phyloP scores from a whole-genome alignment of 1,284 basidiomycete genomes.

The Apiotrichum porosum region DNA sequence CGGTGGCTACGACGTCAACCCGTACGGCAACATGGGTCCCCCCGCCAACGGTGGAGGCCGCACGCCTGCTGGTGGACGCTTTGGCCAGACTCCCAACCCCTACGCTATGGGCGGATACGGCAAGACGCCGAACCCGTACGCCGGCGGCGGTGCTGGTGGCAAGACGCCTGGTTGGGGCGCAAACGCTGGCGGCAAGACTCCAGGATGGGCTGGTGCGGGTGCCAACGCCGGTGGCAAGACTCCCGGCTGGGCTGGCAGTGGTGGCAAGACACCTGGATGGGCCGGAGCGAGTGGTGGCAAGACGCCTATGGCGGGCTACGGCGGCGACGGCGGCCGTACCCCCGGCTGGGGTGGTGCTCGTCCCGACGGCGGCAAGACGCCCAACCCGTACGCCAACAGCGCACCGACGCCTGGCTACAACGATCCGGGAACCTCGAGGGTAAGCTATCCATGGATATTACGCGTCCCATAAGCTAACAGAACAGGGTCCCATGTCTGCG shows the following conservation, averaged over 20 bases:
- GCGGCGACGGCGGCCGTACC: constrained; percentile 42
- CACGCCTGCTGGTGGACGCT: constrained; percentile 46
- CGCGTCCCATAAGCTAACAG: too few relatives aligned
- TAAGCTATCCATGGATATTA: too few relatives aligned
- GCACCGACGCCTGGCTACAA: constrained; percentile 35
- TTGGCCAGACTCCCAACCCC: constrained; percentile 65
- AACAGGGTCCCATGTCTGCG: constrained; percentile 36
- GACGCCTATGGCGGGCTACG: constrained; percentile 53
- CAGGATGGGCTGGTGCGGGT: constrained; percentile 57
- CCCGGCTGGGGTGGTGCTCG: constrained; percentile 38
- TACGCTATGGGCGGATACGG: constrained; percentile 54
- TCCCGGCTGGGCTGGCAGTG: constrained; percentile 15
- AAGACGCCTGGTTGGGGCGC: constrained; percentile 47
- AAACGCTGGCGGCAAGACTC: constrained; percentile 53
- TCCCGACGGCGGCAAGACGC: constrained; percentile 50
- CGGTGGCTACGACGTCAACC: constrained; percentile 37
- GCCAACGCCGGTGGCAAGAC: constrained; percentile 40
- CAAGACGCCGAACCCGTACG: constrained; percentile 67
- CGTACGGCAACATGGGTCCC: constrained; percentile 24
- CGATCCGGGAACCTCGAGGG: constrained; percentile 36
- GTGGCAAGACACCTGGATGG: constrained; percentile 55
- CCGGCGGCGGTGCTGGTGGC: constrained; percentile 28
- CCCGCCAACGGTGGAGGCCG: constrained; percentile 27
- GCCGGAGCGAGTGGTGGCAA: constrained; percentile 45
- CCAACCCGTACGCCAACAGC: constrained; percentile 55